Conservation (phyloP, 257 asterid genomes). For the Ligustrum vulgare region DNA sequence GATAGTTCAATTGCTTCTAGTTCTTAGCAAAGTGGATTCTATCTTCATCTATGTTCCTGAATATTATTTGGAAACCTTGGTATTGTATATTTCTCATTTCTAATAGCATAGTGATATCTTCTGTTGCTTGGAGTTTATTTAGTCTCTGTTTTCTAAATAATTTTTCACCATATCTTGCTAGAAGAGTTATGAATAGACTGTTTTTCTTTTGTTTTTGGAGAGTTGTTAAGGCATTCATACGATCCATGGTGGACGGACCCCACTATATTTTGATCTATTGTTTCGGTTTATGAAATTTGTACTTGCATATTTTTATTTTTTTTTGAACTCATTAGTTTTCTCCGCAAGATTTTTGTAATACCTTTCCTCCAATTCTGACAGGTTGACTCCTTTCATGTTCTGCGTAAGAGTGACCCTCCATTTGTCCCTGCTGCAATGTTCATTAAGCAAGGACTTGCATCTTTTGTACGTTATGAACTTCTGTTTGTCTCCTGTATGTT, state of each 20-base stretch:
- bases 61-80: slow-evolving; percentile 92
- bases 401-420: slow-evolving; percentile 95
- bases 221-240: not conserved
- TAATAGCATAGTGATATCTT: slow-evolving; percentile 5
- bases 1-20: slow-evolving; percentile 86
- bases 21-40: slow-evolving; percentile 79
- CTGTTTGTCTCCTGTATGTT: not conserved
- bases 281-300: slow-evolving; percentile 10
- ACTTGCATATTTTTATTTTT: not conserved
- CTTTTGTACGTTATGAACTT: slow-evolving; percentile 62
- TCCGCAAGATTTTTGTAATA: slow-evolving; percentile 6
- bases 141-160: slow-evolving; percentile 1
- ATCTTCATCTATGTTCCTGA: slow-evolving; percentile 80
- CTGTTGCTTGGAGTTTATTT: slow-evolving; percentile 16
- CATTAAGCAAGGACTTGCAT: slow-evolving; percentile 83
- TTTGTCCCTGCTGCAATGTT: slow-evolving; percentile 79
- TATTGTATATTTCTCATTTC: slow-evolving; percentile 33
- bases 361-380: slow-evolving; percentile 36
- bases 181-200: slow-evolving; percentile 3
- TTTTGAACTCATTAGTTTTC: slow-evolving; percentile 9
- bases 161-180: slow-evolving; percentile 9
- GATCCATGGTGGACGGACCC: not conserved
- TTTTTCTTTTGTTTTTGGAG: slow-evolving; percentile 1
- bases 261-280: not conserved
- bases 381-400: slow-evolving; percentile 95